A percentile compares a stretch with the other conserved stretches of the same genome.
phyloP scores from a whole-genome alignment of 2,329 filamentous ascomycete genomes.

The Trichoderma atroviride region DNA sequence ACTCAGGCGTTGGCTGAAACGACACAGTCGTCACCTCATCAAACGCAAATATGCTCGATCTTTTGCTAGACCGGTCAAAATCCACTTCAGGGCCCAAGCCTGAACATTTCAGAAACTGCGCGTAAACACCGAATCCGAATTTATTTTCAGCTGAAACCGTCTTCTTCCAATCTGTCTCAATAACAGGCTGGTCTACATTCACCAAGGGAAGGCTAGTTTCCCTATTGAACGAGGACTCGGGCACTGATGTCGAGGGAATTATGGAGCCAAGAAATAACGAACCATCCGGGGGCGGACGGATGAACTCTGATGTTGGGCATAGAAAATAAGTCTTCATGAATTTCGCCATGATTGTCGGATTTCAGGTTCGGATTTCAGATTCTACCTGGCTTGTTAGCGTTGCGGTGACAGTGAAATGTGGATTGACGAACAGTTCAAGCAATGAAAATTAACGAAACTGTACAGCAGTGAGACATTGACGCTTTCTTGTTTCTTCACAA shows the following conservation, averaged over 20 bases:
- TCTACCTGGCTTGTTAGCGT: not conserved
- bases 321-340: constrained; percentile 18
- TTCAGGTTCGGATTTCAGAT: not conserved
- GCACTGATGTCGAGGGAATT: not conserved
- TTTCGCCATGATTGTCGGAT: not conserved
- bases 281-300: not conserved
- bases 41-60: not conserved
- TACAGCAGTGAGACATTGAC: not conserved
- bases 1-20: constrained; percentile 8
- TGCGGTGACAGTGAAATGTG: not conserved
- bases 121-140: not conserved
- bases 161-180: constrained; percentile 8
- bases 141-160: not conserved
- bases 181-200: not conserved
- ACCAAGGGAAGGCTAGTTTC: not conserved
- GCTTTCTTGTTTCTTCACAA: too few relatives aligned
- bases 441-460: not conserved
- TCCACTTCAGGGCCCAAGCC: not conserved
- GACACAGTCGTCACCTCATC: not conserved
- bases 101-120: not conserved
- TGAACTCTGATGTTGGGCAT: not conserved
- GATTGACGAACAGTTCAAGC: not conserved
- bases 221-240: not conserved
- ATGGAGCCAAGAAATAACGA: not conserved
- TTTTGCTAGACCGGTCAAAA: not conserved